A percentile compares a stretch with the other conserved stretches of the same genome.
These are phyloP conservation scores for Trichosporon asahii DNA, from an alignment of 1,284 basidiomycete species.

Conservation along the genomic window DNA sequence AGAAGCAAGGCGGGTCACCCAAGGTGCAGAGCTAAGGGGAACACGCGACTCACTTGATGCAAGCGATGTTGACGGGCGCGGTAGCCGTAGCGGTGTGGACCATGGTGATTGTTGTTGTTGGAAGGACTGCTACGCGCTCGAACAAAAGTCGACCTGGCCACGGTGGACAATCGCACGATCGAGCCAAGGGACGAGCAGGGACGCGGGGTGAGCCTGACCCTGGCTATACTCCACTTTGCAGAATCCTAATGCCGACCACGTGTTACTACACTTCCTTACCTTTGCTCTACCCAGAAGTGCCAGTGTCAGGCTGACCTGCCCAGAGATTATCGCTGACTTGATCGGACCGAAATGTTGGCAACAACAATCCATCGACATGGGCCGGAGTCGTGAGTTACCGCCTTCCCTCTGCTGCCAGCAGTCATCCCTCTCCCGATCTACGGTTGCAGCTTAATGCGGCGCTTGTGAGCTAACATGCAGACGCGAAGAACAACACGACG, in stretches of 20 bases:
- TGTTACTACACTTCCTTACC: background rate
- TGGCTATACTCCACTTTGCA: background rate
- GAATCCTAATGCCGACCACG: background rate
- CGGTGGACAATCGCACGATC: constrained; percentile 5
- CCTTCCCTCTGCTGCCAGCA: background rate
- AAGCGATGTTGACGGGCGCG: constrained; percentile 93
- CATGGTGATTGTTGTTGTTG: constrained; percentile 27
- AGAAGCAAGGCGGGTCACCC: no score
- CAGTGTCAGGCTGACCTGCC: background rate
- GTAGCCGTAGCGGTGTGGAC: constrained; percentile 82
- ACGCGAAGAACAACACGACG: constrained; percentile 50
- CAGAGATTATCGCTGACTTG: background rate
- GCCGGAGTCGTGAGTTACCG: background rate
- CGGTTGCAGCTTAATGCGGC: background rate
- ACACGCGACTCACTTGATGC: constrained; percentile 71
- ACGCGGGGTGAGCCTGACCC: background rate
- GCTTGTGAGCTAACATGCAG: constrained; percentile 21
- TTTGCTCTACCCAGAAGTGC: background rate
- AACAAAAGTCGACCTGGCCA: constrained; percentile 5
- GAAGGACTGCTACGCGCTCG: background rate
- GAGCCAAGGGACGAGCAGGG: background rate
- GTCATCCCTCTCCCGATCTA: background rate
- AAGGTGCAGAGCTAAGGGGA: constrained; percentile 7
- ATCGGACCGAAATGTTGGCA: constrained; percentile 11
- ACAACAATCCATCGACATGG: constrained; percentile 1